Conservation (phyloP, 805 yeast species). For the fission yeast (Schizosaccharomyces pombe) region DNA sequence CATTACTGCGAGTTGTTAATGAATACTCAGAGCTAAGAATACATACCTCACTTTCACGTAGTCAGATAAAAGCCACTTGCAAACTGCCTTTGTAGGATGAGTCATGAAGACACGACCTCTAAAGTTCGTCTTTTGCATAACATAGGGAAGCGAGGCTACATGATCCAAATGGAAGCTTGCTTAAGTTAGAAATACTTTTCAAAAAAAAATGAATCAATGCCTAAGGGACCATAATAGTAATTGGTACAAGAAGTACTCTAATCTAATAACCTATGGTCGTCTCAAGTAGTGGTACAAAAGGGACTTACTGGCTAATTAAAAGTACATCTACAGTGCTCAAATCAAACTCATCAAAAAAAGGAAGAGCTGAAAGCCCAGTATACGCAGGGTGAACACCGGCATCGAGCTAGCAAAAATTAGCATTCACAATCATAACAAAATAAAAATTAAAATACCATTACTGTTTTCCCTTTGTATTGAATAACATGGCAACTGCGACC, state of each 20-base stretch:
- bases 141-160: constrained; percentile 93
- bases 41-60: constrained; percentile 46
- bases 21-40: constrained; percentile 18
- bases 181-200: too few species aligned
- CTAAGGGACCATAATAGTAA: too few species aligned
- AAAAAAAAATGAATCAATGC: too few species aligned
- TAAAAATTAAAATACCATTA: constrained; percentile 44
- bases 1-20: constrained; percentile 13
- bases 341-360: constrained; percentile 90
- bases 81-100: constrained; percentile 94
- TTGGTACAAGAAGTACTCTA: too few species aligned
- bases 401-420: constrained; percentile 35
- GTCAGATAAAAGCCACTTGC: constrained; percentile 83
- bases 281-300: background rate
- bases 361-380: constrained; percentile 70
- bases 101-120: constrained; percentile 96
- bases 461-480: constrained; percentile 77
- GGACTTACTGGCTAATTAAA: constrained; percentile 45
- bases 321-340: constrained; percentile 65
- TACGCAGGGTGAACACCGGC: constrained; percentile 97
- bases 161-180: constrained; percentile 86
- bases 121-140: constrained; percentile 88
- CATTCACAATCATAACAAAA: background rate
- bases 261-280: too few species aligned
- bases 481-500: constrained; percentile 89